Conservation (phyloP, 225 moss, liverwort and hornwort genomes). For the Polytrichum commune region DNA sequence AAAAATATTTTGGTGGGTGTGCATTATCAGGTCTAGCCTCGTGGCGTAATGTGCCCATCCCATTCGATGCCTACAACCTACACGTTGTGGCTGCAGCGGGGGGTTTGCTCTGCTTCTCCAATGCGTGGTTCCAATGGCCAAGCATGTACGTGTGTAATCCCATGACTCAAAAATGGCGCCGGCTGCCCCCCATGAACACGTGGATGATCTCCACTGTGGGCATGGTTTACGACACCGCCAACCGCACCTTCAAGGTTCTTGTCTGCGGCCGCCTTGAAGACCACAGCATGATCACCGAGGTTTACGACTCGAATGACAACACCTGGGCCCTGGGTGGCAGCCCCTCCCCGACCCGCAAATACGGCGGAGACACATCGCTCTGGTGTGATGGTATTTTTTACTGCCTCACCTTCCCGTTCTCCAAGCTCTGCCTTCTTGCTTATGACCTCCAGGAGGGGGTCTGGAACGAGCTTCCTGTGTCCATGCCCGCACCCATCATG, state of each 20-base stretch:
- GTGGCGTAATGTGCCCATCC: conserved; percentile 35
- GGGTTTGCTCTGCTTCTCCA: conserved; percentile 48
- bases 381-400: conserved; percentile 45
- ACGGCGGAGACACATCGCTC: conserved; percentile 32
- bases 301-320: conserved; percentile 38
- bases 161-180: conserved; percentile 33
- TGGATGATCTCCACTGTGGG: conserved; percentile 55
- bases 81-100: conserved; percentile 47
- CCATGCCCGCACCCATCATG: conserved; percentile 54
- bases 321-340: conserved; percentile 30
- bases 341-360: conserved; percentile 26
- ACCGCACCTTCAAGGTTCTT: conserved; percentile 28
- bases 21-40: conserved; percentile 19
- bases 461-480: conserved; percentile 43
- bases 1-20: too few species aligned
- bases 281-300: conserved; percentile 50
- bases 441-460: conserved; percentile 27
- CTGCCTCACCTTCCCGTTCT: conserved; percentile 51
- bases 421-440: conserved; percentile 45
- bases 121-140: conserved; percentile 48
- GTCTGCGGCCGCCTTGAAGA: conserved; percentile 48
- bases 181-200: conserved; percentile 34
- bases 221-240: conserved; percentile 32
- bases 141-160: conserved; percentile 45
- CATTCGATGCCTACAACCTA: conserved; percentile 37